These are phyloP conservation scores for Corynascus novoguineensis DNA, from an alignment of 495 filamentous ascomycete species.

Conservation along the genomic window DNA sequence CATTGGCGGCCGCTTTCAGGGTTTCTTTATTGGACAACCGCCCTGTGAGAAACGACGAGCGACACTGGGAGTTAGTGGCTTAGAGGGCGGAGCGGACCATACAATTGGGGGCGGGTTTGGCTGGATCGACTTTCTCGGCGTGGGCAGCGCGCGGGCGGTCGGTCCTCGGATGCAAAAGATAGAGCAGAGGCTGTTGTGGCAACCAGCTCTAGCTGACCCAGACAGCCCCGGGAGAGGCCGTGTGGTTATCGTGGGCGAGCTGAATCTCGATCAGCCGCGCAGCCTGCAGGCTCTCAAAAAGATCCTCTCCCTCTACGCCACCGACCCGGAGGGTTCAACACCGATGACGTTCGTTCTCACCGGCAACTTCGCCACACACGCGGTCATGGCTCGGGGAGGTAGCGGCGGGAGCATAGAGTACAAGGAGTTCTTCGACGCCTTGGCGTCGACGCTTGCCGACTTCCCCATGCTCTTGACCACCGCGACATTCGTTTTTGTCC, in stretches of 20 bases:
- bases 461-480: conserved; percentile 75
- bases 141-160: conserved; percentile 81
- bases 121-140: conserved; percentile 92
- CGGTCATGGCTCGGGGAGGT: conserved; percentile 64
- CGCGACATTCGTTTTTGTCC: conserved; percentile 84
- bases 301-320: conserved; percentile 64
- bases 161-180: conserved; percentile 77
- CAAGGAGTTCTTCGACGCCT: conserved; percentile 85
- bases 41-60: conserved; percentile 78
- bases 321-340: conserved; percentile 54
- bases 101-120: conserved; percentile 79
- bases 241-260: conserved; percentile 70
- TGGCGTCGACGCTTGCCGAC: conserved; percentile 77
- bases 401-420: conserved; percentile 79
- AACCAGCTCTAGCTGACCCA: conserved; percentile 14
- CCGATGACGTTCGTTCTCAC: conserved; percentile 75
- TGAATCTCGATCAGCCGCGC: conserved; percentile 76
- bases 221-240: conserved; percentile 39
- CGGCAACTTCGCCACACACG: conserved; percentile 76
- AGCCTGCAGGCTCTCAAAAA: conserved; percentile 71
- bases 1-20: conserved; percentile 84
- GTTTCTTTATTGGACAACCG: conserved; percentile 81
- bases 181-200: conserved; percentile 46
- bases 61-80: conserved; percentile 62
- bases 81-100: conserved; percentile 48